Evolutionary conservation across 2,329 filamentous ascomycete species (phyloP).

Genomic region (Cladosporium sp.): DNA sequence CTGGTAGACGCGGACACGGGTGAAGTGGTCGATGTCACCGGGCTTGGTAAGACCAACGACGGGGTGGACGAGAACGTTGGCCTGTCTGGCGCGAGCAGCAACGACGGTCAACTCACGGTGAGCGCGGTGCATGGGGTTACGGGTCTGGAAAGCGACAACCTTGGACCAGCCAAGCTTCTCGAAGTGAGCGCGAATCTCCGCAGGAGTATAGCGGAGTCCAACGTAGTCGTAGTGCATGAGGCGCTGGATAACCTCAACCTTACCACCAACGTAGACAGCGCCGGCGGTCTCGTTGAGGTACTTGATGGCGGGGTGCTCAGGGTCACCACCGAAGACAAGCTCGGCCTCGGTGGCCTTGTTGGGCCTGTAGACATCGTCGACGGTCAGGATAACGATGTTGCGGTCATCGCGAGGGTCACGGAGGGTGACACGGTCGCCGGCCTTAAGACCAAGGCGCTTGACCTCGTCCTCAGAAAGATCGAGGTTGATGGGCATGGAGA

Average conservation of each 20-base stretch:
- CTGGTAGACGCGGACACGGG: constrained; percentile 97
- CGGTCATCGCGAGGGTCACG: constrained; percentile 95
- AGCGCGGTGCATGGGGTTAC: constrained; percentile 98
- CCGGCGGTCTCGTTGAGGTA: constrained; percentile 77
- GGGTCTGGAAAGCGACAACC: constrained; percentile 97
- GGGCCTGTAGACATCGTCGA: constrained; percentile 92
- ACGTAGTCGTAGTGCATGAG: constrained; percentile 99
- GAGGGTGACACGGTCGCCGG: constrained; percentile 78
- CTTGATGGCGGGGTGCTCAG: constrained; percentile 83
- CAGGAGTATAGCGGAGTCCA: constrained; percentile 88
- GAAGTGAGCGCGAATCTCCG: constrained; percentile 92
- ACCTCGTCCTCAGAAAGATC: constrained; percentile 75
- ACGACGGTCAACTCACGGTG: constrained; percentile 97
- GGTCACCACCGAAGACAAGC: constrained; percentile 88
- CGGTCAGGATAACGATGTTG: constrained; percentile 90
- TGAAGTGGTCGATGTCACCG: constrained; percentile 99
- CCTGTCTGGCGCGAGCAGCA: constrained; percentile 89
- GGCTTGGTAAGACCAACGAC: constrained; percentile 98
- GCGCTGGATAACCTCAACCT: constrained; percentile 90
- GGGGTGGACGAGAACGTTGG: constrained; percentile 98
- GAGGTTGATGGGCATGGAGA: constrained; percentile 94
- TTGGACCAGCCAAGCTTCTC: constrained; percentile 99
- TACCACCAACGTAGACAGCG: constrained; percentile 92
- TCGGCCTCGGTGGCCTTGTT: constrained; percentile 91
- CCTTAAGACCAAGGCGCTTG: constrained; percentile 68